Percentiles rank a stretch among this genome's conserved stretches.
These are phyloP conservation scores for Fibroporia radiculosa DNA, from an alignment of 768 basidiomycete genomes.

Conservation along the genomic window DNA sequence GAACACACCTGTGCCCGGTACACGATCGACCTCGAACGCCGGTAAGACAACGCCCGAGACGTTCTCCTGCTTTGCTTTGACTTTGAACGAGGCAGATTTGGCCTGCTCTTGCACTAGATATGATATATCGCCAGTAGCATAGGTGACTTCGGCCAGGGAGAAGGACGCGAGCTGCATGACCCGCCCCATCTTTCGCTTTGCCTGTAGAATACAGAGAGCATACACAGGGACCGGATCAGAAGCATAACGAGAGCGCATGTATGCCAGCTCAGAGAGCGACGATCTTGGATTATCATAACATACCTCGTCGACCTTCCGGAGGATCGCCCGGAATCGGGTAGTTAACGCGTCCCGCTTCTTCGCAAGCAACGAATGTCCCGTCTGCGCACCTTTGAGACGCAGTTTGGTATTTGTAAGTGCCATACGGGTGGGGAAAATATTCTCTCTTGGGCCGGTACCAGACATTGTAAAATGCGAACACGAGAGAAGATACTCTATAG, in stretches of 20 bases:
- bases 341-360: conserved; percentile 98
- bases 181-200: conserved; percentile 97
- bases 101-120: conserved; percentile 98
- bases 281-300: too few relatives aligned
- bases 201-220: conserved; percentile 39
- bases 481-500: background rate
- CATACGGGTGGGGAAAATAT: conserved; percentile 96
- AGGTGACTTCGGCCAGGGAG: conserved; percentile 97
- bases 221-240: background rate
- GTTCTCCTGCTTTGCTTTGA: conserved; percentile 95
- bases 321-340: conserved; percentile 88
- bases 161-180: conserved; percentile 99
- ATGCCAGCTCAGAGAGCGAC: background rate
- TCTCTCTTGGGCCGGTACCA: conserved; percentile 83
- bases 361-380: conserved; percentile 89
- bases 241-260: background rate
- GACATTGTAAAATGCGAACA: too few relatives aligned
- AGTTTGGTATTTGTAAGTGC: conserved; percentile 89
- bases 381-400: conserved; percentile 86
- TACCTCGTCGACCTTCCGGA: conserved; percentile 97
- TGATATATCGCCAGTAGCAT: conserved; percentile 93
- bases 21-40: conserved; percentile 88
- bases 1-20: conserved; percentile 66
- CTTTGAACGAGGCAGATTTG: conserved; percentile 83
- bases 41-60: conserved; percentile 96